These are phyloP conservation scores for Mortierella sp. DNA, from an alignment of 371 early-diverging fungal species.

Conservation along the genomic window DNA sequence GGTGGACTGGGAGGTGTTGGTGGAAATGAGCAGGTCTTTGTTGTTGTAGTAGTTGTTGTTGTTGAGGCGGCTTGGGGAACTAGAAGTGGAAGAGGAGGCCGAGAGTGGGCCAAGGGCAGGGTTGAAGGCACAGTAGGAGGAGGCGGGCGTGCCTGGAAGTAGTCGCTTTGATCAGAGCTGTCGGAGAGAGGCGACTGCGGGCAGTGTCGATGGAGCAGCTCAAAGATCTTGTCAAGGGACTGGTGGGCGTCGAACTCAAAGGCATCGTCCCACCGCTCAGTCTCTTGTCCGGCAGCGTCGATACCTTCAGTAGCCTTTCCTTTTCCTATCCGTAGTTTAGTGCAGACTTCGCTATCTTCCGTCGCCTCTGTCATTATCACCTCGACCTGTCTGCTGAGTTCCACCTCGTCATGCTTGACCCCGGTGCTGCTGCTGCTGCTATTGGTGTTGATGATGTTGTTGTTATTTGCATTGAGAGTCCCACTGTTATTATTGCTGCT, in stretches of 20 bases:
- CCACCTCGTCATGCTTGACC: neutral
- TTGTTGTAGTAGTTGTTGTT: slow-evolving; percentile 24
- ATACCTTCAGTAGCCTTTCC: neutral
- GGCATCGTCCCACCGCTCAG: slow-evolving; percentile 47
- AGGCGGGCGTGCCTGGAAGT: slow-evolving; percentile 31
- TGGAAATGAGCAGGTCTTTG: slow-evolving; percentile 12
- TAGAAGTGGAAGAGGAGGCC: neutral
- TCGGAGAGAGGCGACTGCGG: slow-evolving; percentile 52
- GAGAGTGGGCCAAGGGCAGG: neutral
- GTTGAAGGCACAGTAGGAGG: slow-evolving; percentile 27
- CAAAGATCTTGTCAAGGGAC: slow-evolving; percentile 40
- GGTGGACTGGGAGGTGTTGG: neutral
- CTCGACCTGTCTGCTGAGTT: slow-evolving; percentile 9
- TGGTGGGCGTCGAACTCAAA: slow-evolving; percentile 35
- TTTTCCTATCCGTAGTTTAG: neutral
- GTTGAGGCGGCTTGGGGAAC: neutral
- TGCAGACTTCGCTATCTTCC: slow-evolving; percentile 1
- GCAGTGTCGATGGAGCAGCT: slow-evolving; percentile 33
- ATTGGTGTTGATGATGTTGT: neutral
- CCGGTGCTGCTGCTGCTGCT: slow-evolving; percentile 2
- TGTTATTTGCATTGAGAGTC: neutral
- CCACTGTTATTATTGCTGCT: neutral
- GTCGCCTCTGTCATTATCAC: slow-evolving; percentile 8
- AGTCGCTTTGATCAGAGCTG: slow-evolving; percentile 45
- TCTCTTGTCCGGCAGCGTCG: slow-evolving; percentile 5